Base-by-base conservation (phyloP, 1,284 basidiomycete genomes). In the Tremellales sp. region DNA sequence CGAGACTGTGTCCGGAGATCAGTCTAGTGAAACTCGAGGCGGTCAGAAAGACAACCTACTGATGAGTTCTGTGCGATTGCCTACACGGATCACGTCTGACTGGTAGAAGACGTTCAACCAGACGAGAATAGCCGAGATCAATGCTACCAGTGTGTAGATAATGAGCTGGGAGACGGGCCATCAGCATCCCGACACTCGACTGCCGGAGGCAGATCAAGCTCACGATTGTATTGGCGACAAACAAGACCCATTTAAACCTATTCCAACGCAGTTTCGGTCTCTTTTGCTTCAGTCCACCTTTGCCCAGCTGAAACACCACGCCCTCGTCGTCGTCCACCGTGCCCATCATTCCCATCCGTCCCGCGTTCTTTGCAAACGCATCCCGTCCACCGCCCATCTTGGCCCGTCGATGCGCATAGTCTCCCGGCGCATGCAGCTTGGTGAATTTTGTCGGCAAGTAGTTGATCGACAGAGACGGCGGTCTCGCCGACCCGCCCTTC, bases 371-470 rank as follows among this genome's bases (percentile, higher is more conserved):
- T 4, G 65, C 65, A 58, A 82, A 84, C 3, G 81, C 82, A 54
- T 81, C 80, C 31, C 79, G 71, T 6, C 83, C 83, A 19, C 82
- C 82, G 33, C 83, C 82, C 44, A 72, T 74, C 64, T 82, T 70
- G 4, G 60, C 53, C 16, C 74, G 65, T 18, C 61, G 50, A 47
- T 70, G 69, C 5, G 76, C 54, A 49, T 62, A 61, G 24, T 68
- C 72, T 33, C 77, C 78, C 39, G 74, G 66, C 25, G 74, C 62
- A 58, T 75, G 75, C 21, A 72, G 60, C 34, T 66, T 65, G 18
- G 81, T 79, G 65, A 84, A 83, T 66, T 85, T 85, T 43, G 75
- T 73, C 1, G 83, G 83, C 4, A 85, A 72, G 60, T 83, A 85
- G 66, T 84, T 81, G 53, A 81, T 74, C 8, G 76, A 76, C 16